A percentile compares a stretch with the other conserved stretches of the same genome.
phyloP scores from a whole-genome alignment of 2,329 filamentous ascomycete genomes.

The Aureobasidium sp. region DNA sequence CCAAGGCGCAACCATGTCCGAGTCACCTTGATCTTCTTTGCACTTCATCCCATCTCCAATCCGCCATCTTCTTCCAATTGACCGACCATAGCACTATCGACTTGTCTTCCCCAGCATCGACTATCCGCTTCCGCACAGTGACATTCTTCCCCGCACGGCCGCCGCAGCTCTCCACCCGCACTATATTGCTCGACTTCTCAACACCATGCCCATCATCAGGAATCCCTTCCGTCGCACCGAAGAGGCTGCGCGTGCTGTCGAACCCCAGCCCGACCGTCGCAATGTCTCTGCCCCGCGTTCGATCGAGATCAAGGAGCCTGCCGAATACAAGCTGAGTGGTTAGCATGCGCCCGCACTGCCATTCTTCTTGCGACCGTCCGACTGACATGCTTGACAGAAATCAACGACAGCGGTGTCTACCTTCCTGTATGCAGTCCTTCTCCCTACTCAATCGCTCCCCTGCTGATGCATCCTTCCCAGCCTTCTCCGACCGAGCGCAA shows the following conservation, averaged over 20 bases:
- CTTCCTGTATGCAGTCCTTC: constrained; percentile 58
- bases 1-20: not conserved
- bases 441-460: not conserved
- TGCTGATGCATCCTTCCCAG: constrained; percentile 37
- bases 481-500: constrained; percentile 87
- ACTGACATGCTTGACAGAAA: constrained; percentile 52
- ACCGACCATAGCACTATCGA: not conserved
- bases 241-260: constrained; percentile 30
- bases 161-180: not conserved
- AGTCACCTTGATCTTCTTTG: not conserved
- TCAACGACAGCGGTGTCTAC: constrained; percentile 92
- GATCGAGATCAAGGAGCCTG: constrained; percentile 38
- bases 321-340: constrained; percentile 50
- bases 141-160: not conserved
- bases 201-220: constrained; percentile 32
- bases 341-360: constrained; percentile 21
- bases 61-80: not conserved
- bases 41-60: not conserved
- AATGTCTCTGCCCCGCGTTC: constrained; percentile 29
- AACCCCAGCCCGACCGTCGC: constrained; percentile 19
- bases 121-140: not conserved
- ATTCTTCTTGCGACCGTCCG: constrained; percentile 15
- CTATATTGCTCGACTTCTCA: constrained; percentile 11
- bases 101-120: not conserved
- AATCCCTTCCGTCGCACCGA: constrained; percentile 34